Evolutionary conservation across 1,284 basidiomycete genomes (phyloP).

Genomic region (Ceratobasidium papillatum): DNA sequence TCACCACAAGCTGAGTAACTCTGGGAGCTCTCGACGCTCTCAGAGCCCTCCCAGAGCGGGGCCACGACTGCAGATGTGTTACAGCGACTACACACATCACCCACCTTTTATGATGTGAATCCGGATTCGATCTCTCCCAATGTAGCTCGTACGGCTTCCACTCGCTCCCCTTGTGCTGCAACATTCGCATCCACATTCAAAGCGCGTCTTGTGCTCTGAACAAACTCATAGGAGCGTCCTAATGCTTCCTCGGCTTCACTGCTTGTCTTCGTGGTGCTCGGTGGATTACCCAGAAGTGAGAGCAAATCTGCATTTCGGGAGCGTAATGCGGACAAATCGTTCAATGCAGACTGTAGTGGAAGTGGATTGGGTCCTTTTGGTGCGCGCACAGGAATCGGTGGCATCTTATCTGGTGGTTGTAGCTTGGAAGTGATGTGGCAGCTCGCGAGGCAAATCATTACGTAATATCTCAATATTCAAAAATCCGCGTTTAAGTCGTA

Average conservation of each 20-base stretch:
- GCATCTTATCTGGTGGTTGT: slow-evolving; percentile 9
- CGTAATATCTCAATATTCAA: neutral
- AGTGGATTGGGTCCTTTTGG: slow-evolving; percentile 25
- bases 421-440: slow-evolving; percentile 31
- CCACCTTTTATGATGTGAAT: slow-evolving; percentile 1
- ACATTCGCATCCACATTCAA: slow-evolving; percentile 15
- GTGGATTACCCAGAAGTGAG: neutral
- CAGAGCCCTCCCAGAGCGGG: too few species aligned
- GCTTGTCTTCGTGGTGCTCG: neutral
- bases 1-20: too few species aligned
- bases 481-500: too few species aligned
- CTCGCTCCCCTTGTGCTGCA: slow-evolving; percentile 27
- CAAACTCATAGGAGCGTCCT: slow-evolving; percentile 18
- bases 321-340: slow-evolving; percentile 12
- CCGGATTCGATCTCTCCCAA: slow-evolving; percentile 24
- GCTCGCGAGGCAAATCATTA: neutral
- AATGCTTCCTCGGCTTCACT: slow-evolving; percentile 8
- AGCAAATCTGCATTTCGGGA: slow-evolving; percentile 12
- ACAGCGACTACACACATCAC: too few species aligned
- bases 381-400: slow-evolving; percentile 26
- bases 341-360: slow-evolving; percentile 20
- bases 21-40: too few species aligned
- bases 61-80: too few species aligned
- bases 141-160: slow-evolving; percentile 29
- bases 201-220: slow-evolving; percentile 12